Conservation (phyloP, 2,329 filamentous ascomycete genomes). For the Colletotrichum sublineola region DNA sequence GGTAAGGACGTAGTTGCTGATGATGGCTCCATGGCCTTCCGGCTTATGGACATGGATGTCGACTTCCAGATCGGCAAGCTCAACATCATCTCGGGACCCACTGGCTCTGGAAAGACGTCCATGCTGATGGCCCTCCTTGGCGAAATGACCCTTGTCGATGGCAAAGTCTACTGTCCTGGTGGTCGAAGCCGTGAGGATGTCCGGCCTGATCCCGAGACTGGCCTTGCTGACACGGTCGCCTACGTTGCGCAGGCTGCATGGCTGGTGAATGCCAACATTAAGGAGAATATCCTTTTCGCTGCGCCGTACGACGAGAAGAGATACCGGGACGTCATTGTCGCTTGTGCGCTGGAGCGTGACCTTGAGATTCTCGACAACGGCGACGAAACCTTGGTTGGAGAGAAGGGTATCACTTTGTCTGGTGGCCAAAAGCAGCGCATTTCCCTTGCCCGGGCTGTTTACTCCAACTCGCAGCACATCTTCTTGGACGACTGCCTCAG, state of each 20-base stretch:
- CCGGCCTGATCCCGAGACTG: conserved; percentile 83
- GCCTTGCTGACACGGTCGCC: conserved; percentile 90
- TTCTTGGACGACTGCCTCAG: conserved; percentile 95
- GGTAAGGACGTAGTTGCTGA: conserved; percentile 71
- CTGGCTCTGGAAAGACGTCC: conserved; percentile 95
- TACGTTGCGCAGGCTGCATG: conserved; percentile 98
- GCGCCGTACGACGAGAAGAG: conserved; percentile 83
- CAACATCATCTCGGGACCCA: conserved; percentile 93
- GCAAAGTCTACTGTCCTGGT: conserved; percentile 86
- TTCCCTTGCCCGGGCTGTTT: conserved; percentile 95
- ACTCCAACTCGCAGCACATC: conserved; percentile 91
- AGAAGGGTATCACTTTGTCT: conserved; percentile 96
- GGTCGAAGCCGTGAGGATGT: conserved; percentile 89
- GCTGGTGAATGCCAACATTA: conserved; percentile 96
- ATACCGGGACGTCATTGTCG: conserved; percentile 89
- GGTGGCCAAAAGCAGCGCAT: conserved; percentile 98
- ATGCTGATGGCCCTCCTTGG: conserved; percentile 95
- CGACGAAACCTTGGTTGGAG: conserved; percentile 93
- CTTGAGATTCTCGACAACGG: conserved; percentile 92
- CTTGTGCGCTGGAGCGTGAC: conserved; percentile 92
- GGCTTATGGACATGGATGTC: conserved; percentile 85
- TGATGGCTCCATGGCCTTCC: conserved; percentile 81
- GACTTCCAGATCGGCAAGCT: conserved; percentile 88
- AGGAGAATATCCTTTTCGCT: conserved; percentile 95
- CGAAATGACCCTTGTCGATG: conserved; percentile 91